phyloP scores from a whole-genome alignment of 75 land plant genomes.

The Sequoia sempervirens region DNA sequence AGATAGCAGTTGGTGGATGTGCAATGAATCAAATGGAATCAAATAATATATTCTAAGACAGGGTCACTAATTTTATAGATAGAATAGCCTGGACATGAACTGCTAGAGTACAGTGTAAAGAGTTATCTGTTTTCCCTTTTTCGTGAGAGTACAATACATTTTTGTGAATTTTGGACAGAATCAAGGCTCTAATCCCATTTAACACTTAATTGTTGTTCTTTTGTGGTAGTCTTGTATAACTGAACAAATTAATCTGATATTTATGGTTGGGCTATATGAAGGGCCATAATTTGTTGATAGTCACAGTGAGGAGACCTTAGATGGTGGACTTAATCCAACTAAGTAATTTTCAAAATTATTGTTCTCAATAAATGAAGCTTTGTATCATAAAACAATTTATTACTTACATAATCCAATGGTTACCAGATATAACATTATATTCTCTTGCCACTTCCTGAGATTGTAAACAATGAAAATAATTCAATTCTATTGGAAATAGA shows the following conservation, averaged over 20 bases:
- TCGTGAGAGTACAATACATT: background rate
- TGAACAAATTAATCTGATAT: background rate
- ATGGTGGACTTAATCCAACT: background rate
- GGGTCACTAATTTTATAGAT: background rate
- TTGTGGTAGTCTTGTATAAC: background rate
- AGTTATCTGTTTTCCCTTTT: background rate
- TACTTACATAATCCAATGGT: background rate
- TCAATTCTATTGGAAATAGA: background rate
- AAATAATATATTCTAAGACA: no score
- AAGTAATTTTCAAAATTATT: background rate
- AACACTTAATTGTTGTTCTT: background rate
- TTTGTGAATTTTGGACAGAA: background rate
- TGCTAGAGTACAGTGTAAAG: background rate
- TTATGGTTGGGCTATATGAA: background rate
- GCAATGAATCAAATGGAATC: no score
- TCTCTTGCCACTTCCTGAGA: background rate
- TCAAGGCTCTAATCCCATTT: background rate
- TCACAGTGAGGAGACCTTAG: background rate
- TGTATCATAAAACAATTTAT: background rate
- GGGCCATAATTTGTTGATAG: background rate
- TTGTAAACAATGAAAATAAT: background rate
- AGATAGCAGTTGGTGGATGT: no score
- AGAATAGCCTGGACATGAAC: background rate
- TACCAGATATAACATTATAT: background rate
- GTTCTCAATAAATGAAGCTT: background rate